Base-by-base conservation (phyloP, 306 rosid genomes). In the Rosa multiflora region DNA sequence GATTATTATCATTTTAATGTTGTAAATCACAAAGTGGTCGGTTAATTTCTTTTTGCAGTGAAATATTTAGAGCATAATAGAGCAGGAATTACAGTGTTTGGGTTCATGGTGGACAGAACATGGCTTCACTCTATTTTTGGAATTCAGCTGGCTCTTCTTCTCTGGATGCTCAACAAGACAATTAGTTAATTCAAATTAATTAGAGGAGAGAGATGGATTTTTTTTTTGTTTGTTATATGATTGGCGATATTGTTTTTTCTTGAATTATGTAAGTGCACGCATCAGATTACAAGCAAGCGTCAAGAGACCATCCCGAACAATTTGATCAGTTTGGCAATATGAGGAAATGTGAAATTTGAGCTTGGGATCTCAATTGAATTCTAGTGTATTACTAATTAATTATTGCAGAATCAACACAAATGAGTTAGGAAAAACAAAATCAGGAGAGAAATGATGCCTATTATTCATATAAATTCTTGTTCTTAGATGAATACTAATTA, bases 151-250 rank as follows among this genome's bases (percentile, higher is more conserved):
- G 93, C 97, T 40, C 96, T 93, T 37, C 76, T 88, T 62, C 94
- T 95, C 46, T 95, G 99, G 99, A 71, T 90, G 78, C 99, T 95
- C 72, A 95, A 95, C 88, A 95, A 88, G 85, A 91, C 98, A 17
- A 56, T 89, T 6, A 96, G 94, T 74, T 42, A 37, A 37, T 39
- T 67, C n/a, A 67, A 13, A 37, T 39, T n/a, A 37, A 2, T 6
- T 66, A 35, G 44, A 7, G n/a, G 18, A 35, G 9, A 46, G 48
- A 42, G 61, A 69, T 53, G 37, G 62, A 72, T 21, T 14, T 6
- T 62, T 29, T 26, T 32, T 32, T 32, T n/a, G 14, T 12, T 15
- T 32, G 29, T 56, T 56, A n/a, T 63, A 32, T 14, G 10, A 62
- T 12, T 29, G 29, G 17, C 40, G 40, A 29, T 12, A 1, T 32